Evolutionary conservation across 768 basidiomycete genomes (phyloP).

Genomic region (Lentinula boryana): DNA sequence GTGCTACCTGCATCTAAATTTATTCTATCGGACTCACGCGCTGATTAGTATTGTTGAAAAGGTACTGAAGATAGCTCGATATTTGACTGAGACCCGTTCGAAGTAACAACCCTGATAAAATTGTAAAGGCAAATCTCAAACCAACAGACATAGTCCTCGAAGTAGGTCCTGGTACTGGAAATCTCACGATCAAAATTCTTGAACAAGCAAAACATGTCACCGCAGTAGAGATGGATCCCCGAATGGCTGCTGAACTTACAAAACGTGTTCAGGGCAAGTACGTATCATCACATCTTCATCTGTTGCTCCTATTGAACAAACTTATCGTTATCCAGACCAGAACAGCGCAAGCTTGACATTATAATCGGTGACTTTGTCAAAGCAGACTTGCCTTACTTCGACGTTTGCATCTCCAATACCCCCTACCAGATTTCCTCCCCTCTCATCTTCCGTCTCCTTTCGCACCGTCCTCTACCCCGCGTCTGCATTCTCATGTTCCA

Average conservation of each 20-base stretch:
- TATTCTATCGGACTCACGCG: constrained; percentile 10
- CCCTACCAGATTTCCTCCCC: constrained; percentile 99
- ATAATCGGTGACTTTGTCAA: constrained; percentile 98
- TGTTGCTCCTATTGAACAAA: neutral
- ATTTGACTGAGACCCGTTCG: too few species aligned
- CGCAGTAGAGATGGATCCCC: constrained; percentile 96
- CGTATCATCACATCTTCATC: constrained; percentile 28
- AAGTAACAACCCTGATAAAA: neutral
- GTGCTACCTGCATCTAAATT: constrained; percentile 15
- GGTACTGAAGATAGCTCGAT: constrained; percentile 20
- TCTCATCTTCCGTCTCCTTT: constrained; percentile 93
- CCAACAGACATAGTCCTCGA: constrained; percentile 96
- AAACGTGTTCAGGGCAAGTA: constrained; percentile 98
- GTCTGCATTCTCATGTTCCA: constrained; percentile 99
- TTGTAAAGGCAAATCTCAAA: constrained; percentile 73
- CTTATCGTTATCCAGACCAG: constrained; percentile 55
- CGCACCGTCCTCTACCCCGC: constrained; percentile 91
- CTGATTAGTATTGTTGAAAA: constrained; percentile 54
- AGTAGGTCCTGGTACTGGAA: constrained; percentile 97
- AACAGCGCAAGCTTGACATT: constrained; percentile 91
- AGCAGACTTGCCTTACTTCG: constrained; percentile 96
- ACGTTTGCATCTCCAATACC: constrained; percentile 98
- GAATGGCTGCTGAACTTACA: constrained; percentile 96
- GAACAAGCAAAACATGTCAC: constrained; percentile 91
- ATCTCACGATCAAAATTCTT: constrained; percentile 88